phyloP scores from a whole-genome alignment of 495 filamentous ascomycete genomes.

The Penicillium steckii region DNA sequence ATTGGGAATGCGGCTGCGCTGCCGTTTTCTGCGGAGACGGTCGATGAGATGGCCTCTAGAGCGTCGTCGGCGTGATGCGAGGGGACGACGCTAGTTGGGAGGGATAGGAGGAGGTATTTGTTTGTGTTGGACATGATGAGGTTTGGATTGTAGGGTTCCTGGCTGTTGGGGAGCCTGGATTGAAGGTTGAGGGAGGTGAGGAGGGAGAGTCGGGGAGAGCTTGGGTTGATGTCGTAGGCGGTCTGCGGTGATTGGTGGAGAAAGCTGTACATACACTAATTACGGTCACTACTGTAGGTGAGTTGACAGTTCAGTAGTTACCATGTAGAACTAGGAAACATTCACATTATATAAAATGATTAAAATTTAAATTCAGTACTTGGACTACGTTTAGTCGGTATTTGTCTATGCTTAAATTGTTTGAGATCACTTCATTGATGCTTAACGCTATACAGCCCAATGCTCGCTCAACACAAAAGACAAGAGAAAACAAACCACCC shows the following conservation, averaged over 20 bases:
- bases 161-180: background rate
- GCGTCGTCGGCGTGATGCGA: constrained; percentile 80
- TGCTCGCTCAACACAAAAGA: constrained; percentile 18
- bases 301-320: too few species aligned
- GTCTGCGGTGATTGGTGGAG: constrained; percentile 27
- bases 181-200: background rate
- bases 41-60: constrained; percentile 65
- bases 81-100: constrained; percentile 70
- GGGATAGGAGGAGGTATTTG: constrained; percentile 71
- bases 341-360: too few species aligned
- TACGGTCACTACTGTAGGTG: too few species aligned
- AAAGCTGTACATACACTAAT: too few species aligned
- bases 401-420: too few species aligned
- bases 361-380: too few species aligned
- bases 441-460: constrained; percentile 14
- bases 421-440: background rate
- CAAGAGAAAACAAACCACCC: constrained; percentile 9
- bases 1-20: constrained; percentile 75
- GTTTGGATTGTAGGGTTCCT: too few species aligned
- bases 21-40: constrained; percentile 72
- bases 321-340: too few species aligned
- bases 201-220: constrained; percentile 17
- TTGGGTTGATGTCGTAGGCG: constrained; percentile 32
- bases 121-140: constrained; percentile 56
- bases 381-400: too few species aligned